Conservation (phyloP, 2,329 filamentous ascomycete genomes). For the Fusarium illudens region DNA sequence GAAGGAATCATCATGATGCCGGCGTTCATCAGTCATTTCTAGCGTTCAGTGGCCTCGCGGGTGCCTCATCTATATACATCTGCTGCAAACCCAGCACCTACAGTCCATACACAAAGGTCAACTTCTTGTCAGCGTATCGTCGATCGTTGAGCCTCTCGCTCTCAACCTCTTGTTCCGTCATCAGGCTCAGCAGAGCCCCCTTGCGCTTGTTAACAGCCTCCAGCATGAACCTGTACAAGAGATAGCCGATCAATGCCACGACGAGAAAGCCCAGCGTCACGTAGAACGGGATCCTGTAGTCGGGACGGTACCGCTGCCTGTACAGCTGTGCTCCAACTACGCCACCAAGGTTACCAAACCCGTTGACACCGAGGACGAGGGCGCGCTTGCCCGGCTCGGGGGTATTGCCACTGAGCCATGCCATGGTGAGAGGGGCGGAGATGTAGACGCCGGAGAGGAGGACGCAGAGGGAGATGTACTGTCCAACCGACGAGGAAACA, state of each 20-base stretch:
- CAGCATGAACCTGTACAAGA: slow-evolving; percentile 36
- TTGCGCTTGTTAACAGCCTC: slow-evolving; percentile 35
- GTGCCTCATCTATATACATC: slow-evolving; percentile 6
- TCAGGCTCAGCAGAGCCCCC: slow-evolving; percentile 17
- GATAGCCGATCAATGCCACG: slow-evolving; percentile 35
- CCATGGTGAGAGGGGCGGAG: slow-evolving; percentile 40
- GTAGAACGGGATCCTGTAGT: slow-evolving; percentile 40
- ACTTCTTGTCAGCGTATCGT: slow-evolving; percentile 42
- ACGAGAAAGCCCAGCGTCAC: slow-evolving; percentile 37
- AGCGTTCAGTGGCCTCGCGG: background rate
- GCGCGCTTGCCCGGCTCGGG: slow-evolving; percentile 43
- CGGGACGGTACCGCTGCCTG: slow-evolving; percentile 33
- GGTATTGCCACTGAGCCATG: slow-evolving; percentile 43
- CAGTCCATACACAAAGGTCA: slow-evolving; percentile 41
- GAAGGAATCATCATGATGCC: slow-evolving; percentile 30
- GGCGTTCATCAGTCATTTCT: slow-evolving; percentile 19
- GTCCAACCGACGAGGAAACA: slow-evolving; percentile 29
- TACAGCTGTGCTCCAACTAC: slow-evolving; percentile 41
- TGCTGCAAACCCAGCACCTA: slow-evolving; percentile 8
- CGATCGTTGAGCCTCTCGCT: slow-evolving; percentile 37
- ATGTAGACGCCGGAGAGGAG: slow-evolving; percentile 41
- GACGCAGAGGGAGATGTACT: slow-evolving; percentile 39
- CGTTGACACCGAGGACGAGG: slow-evolving; percentile 42
- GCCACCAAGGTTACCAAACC: slow-evolving; percentile 41
- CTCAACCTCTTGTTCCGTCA: slow-evolving; percentile 38